These are phyloP conservation scores for Guadua angustifolia DNA, from an alignment of 176 grass and related monocot genomes.

Conservation along the genomic window DNA sequence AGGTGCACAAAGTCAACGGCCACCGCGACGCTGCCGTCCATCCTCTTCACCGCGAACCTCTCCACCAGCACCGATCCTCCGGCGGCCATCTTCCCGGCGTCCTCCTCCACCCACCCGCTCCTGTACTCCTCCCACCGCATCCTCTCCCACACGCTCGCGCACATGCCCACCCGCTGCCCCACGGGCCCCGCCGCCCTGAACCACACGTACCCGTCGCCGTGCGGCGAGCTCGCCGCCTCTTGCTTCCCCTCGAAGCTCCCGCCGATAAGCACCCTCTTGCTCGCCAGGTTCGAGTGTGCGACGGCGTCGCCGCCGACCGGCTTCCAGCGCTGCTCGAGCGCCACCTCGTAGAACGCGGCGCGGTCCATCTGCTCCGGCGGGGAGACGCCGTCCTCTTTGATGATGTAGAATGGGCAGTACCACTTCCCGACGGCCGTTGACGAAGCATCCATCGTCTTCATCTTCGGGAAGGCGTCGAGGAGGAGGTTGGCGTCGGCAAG, in stretches of 20 bases:
- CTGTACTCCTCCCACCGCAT: constrained; percentile 68
- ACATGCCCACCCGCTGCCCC: constrained; percentile 47
- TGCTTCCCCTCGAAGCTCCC: constrained; percentile 17
- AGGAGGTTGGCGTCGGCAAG: background rate
- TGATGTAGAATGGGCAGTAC: constrained; percentile 62
- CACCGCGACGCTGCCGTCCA: constrained; percentile 54
- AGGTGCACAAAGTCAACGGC: constrained; percentile 60
- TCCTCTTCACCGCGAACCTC: constrained; percentile 64
- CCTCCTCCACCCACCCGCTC: constrained; percentile 52
- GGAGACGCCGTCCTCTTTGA: constrained; percentile 39
- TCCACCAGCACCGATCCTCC: constrained; percentile 63
- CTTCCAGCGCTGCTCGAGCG: constrained; percentile 62
- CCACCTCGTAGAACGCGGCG: constrained; percentile 52
- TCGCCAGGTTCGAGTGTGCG: background rate
- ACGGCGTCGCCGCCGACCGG: background rate
- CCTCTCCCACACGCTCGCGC: constrained; percentile 61
- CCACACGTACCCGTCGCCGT: constrained; percentile 59
- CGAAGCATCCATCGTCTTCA: background rate
- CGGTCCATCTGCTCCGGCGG: constrained; percentile 46
- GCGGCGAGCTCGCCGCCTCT: background rate
- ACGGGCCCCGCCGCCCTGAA: constrained; percentile 42
- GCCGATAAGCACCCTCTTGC: constrained; percentile 41
- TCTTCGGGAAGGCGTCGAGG: background rate
- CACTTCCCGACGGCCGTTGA: constrained; percentile 46
- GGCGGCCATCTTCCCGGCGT: constrained; percentile 40